Evolutionary conservation across 1,284 basidiomycete species (phyloP), one percentile per base, ranked within the genome.

Genomic region (Ganoderma sp.): DNA sequence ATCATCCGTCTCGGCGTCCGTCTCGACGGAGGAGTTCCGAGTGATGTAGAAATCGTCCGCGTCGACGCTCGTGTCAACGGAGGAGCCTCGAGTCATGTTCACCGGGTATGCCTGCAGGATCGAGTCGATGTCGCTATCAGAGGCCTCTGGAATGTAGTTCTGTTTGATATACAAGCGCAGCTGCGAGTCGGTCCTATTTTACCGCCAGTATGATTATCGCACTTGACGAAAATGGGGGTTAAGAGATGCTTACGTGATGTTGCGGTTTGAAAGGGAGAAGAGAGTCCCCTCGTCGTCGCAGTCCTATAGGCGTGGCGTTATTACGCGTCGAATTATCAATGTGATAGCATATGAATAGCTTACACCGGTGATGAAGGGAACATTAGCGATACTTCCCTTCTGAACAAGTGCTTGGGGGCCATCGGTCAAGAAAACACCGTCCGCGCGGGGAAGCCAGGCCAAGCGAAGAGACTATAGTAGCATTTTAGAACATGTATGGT

Each of bases 21-120:
- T n/a, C n/a, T n/a, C n/a, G n/a, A n/a, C n/a, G n/a, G n/a, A n/a
- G n/a, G n/a, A n/a, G n/a, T n/a, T n/a, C n/a, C n/a, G n/a, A n/a
- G n/a, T n/a, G n/a, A n/a, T n/a, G n/a, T n/a, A n/a, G n/a, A n/a
- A n/a, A n/a, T n/a, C n/a, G n/a, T n/a, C n/a, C n/a, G n/a, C n/a
- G n/a, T n/a, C n/a, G n/a, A n/a, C n/a, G n/a, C n/a, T n/a, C n/a
- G n/a, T n/a, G n/a, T n/a, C n/a, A n/a, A n/a, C n/a, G n/a, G 28
- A 4, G 28, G 28, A 32, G 28, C 28, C 28, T 32, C 28, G 28
- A 32, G 28, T 32, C 2, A 32, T 32, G 28, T 32, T 4, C 4
- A 4, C 70, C 1, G 86, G 82, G 69, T 88, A 88, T 12, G 81
- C 68, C 4, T 56, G 60, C 59, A 81, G 67, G 2, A 87, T 57